Base-by-base conservation (phyloP, 257 asterid genomes). In the Penstemon newberryi region DNA sequence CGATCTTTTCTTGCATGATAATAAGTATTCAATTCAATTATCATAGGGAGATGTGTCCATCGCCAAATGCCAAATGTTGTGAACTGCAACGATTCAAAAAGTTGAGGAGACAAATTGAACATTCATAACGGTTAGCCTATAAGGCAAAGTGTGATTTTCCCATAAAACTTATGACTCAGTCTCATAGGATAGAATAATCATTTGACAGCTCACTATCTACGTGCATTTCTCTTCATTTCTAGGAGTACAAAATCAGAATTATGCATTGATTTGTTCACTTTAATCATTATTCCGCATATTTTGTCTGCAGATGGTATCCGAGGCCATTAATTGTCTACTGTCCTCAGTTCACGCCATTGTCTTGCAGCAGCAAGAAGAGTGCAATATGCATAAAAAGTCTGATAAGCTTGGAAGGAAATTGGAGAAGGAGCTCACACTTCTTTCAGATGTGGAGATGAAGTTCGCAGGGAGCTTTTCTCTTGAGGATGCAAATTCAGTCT, bases 291-390 rank as follows among this genome's bases (percentile, higher is more conserved):
- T 55, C 12, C 7, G 51, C 54, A 37, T 66, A 8, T 40, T 42
- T 65, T 51, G 13, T 58, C 12, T 75, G 64, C 88, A 90, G 97
- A 78, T 82, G 78, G 92, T 83, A 56, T 77, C 89, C 4, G 95
- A 86, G 45, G 85, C 97, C 69, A 90, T 90, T 43, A 86, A 80
- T 74, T 53, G 81, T 73, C 79, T 88, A 13, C 52, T 83, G 49
- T 78, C 92, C 41, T 79, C 85, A 33, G 80, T 90, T 61, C 82
- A 82, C 38, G 51, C 85, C 60, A 86, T 90, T 53, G 72, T 85
- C 7, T 62, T 75, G 59, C 96, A 86, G 83, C 97, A 84, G 83
- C 90, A 83, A 54, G 89, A 86, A 50, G 96, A 90, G 77, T 71
- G 73, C 51, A 73, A 55, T 53, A 52, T 77, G 62, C 79, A 76